Percentiles rank a stretch among this genome's conserved stretches.
These are phyloP conservation scores for Aspergillus flavus DNA, from an alignment of 2,329 filamentous ascomycete species.

Conservation along the genomic window DNA sequence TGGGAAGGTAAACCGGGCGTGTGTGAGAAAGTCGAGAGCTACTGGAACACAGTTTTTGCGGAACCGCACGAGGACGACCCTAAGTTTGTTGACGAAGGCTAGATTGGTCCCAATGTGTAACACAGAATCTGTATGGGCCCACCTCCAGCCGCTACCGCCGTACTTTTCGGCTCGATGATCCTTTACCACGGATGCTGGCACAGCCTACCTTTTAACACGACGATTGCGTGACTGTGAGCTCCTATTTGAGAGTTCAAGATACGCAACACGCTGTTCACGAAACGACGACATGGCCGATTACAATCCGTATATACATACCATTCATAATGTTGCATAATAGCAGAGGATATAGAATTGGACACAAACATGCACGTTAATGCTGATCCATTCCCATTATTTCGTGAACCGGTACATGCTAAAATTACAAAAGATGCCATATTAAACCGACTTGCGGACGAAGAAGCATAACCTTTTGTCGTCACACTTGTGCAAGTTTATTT, in stretches of 20 bases:
- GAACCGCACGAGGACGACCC: slow-evolving; percentile 36
- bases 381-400: neutral
- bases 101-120: slow-evolving; percentile 8
- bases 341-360: neutral
- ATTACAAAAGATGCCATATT: neutral
- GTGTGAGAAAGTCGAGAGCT: slow-evolving; percentile 34
- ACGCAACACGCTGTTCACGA: slow-evolving; percentile 12
- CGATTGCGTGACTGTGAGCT: neutral
- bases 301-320: slow-evolving; percentile 7
- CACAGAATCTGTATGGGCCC: neutral
- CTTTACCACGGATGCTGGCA: neutral
- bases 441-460: neutral
- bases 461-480: neutral
- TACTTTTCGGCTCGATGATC: neutral
- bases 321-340: slow-evolving; percentile 8
- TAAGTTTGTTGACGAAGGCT: slow-evolving; percentile 30
- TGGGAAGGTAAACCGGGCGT: slow-evolving; percentile 37
- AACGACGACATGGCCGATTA: slow-evolving; percentile 7
- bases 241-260: neutral
- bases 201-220: neutral
- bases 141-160: neutral
- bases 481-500: slow-evolving; percentile 23
- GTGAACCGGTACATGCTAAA: slow-evolving; percentile 2
- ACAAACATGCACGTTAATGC: neutral
- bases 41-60: slow-evolving; percentile 40